These are phyloP conservation scores for Sporisorium reilianum DNA, from an alignment of 1,284 basidiomycete genomes.

Conservation along the genomic window DNA sequence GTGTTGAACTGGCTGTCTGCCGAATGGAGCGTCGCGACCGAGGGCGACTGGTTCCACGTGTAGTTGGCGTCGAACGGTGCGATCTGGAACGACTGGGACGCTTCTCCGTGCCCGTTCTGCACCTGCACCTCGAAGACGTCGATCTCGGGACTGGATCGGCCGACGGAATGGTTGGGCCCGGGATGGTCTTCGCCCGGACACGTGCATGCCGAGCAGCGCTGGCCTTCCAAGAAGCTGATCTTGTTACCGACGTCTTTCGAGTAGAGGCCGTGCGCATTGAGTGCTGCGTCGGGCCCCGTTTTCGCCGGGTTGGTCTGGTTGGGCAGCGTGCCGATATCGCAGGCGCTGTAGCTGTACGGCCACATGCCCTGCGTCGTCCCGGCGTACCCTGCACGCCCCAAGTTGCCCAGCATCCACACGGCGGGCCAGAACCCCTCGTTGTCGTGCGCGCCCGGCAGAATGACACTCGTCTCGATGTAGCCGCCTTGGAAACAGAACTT, in stretches of 20 bases:
- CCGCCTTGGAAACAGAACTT: slow-evolving; percentile 67
- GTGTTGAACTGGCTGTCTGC: slow-evolving; percentile 43
- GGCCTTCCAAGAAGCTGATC: slow-evolving; percentile 45
- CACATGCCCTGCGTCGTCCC: slow-evolving; percentile 64
- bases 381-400: slow-evolving; percentile 60
- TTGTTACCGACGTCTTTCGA: slow-evolving; percentile 11
- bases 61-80: slow-evolving; percentile 67
- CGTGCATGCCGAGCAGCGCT: slow-evolving; percentile 53
- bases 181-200: slow-evolving; percentile 57
- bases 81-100: slow-evolving; percentile 65
- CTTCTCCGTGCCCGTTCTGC: slow-evolving; percentile 19
- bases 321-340: slow-evolving; percentile 59
- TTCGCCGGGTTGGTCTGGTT: slow-evolving; percentile 55
- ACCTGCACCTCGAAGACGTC: slow-evolving; percentile 70
- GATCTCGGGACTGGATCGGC: slow-evolving; percentile 65
- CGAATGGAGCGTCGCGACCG: slow-evolving; percentile 16
- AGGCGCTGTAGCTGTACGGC: slow-evolving; percentile 69
- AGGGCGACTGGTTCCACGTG: slow-evolving; percentile 42
- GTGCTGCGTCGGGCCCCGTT: slow-evolving; percentile 36
- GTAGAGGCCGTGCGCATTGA: slow-evolving; percentile 29
- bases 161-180: slow-evolving; percentile 41
- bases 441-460: slow-evolving; percentile 50
- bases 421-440: slow-evolving; percentile 72
- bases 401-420: slow-evolving; percentile 58
- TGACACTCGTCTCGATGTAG: slow-evolving; percentile 46